Conservation (phyloP, 2,329 filamentous ascomycete genomes). For the Fusarium chaquense region DNA sequence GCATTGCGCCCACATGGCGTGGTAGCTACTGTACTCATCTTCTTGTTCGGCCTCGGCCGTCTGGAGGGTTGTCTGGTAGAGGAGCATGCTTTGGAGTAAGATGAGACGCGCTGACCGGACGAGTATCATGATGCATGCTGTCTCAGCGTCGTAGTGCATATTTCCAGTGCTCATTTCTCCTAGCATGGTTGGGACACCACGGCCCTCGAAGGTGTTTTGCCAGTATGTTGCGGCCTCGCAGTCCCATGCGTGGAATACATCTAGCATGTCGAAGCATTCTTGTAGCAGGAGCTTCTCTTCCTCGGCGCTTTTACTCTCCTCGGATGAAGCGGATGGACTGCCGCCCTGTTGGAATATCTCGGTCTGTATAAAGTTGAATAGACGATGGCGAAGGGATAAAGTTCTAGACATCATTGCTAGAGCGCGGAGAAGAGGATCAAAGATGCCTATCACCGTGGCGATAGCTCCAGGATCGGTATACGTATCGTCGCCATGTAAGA, state of each 20-base stretch:
- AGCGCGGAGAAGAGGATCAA: constrained; percentile 50
- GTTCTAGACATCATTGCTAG: constrained; percentile 50
- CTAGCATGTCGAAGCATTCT: constrained; percentile 47
- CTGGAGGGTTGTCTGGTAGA: constrained; percentile 41
- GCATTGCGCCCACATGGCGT: constrained; percentile 30
- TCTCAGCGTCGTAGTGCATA: constrained; percentile 49
- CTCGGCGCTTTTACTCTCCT: background rate
- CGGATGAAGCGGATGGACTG: background rate
- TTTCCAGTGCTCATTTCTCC: constrained; percentile 41
- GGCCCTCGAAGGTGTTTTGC: constrained; percentile 49
- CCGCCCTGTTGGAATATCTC: background rate
- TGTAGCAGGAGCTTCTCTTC: constrained; percentile 27
- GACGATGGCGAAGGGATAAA: constrained; percentile 30
- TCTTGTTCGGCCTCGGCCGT: background rate
- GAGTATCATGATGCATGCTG: constrained; percentile 51
- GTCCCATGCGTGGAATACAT: constrained; percentile 50
- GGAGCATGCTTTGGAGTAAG: constrained; percentile 47
- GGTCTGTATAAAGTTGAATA: constrained; percentile 16
- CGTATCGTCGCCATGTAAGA: constrained; percentile 48
- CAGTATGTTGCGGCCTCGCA: constrained; percentile 49
- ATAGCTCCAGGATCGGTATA: constrained; percentile 51
- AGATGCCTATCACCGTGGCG: constrained; percentile 45
- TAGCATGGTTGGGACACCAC: constrained; percentile 45
- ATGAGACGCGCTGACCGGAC: constrained; percentile 50
- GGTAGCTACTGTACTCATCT: constrained; percentile 16